phyloP scores from a whole-genome alignment of 495 filamentous ascomycete genomes.

The Penicillium cataractarum region DNA sequence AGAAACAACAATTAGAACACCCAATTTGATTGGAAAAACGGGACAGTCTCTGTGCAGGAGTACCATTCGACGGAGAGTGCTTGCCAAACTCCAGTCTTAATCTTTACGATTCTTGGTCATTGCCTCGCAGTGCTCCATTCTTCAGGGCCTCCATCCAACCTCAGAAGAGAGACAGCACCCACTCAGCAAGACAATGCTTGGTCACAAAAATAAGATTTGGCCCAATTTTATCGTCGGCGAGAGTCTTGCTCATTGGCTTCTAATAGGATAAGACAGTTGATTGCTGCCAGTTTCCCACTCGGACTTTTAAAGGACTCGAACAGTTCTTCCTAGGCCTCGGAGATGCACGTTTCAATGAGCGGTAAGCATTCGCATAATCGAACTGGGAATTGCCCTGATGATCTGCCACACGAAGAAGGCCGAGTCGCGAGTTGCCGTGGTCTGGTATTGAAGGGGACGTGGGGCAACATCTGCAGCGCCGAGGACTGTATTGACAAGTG shows the following conservation, averaged over 20 bases:
- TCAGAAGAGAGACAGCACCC: too few relatives aligned
- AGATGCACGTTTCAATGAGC: neutral
- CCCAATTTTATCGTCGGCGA: too few relatives aligned
- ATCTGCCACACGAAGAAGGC: constrained; percentile 24
- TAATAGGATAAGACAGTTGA: neutral
- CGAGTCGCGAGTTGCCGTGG: constrained; percentile 11
- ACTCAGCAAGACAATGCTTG: neutral
- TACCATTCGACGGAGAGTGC: too few relatives aligned
- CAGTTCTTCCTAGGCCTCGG: neutral
- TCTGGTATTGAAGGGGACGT: constrained; percentile 47
- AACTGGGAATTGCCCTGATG: constrained; percentile 20
- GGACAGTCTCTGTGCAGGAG: too few relatives aligned
- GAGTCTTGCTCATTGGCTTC: neutral
- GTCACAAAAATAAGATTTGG: too few relatives aligned
- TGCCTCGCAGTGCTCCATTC: too few relatives aligned
- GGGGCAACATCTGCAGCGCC: constrained; percentile 54
- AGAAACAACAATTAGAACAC: too few relatives aligned
- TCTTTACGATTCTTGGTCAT: neutral
- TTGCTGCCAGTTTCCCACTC: neutral
- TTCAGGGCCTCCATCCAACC: too few relatives aligned
- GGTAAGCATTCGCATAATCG: constrained; percentile 11
- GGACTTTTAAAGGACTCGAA: neutral
- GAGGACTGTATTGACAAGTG: constrained; percentile 52
- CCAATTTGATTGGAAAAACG: too few relatives aligned
- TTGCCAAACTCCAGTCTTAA: neutral